phyloP scores from a whole-genome alignment of 169 alveolate genomes.

The Eimeria acervulina region DNA sequence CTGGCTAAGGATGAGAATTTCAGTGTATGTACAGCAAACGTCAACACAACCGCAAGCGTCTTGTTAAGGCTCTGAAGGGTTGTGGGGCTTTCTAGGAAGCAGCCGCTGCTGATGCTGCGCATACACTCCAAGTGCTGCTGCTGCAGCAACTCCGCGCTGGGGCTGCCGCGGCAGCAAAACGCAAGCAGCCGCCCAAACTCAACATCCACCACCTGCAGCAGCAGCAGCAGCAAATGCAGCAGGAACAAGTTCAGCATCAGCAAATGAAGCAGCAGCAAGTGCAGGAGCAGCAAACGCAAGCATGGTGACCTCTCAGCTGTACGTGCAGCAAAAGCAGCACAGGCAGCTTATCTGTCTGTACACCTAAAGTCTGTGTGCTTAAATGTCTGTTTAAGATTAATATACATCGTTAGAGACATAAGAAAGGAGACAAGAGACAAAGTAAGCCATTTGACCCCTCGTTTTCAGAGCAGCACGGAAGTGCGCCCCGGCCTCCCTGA shows the following conservation, averaged over 20 bases:
- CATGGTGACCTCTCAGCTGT: no score
- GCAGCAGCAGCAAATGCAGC: no score
- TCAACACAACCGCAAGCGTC: neutral
- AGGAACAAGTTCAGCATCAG: no score
- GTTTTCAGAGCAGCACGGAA: constrained; percentile 25
- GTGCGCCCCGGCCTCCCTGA: neutral
- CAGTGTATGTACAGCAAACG: constrained; percentile 11
- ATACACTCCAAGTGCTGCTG: constrained; percentile 51
- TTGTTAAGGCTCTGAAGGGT: constrained; percentile 7
- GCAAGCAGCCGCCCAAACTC: constrained; percentile 12
- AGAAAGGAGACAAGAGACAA: constrained; percentile 18
- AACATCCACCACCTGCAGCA: constrained; percentile 41
- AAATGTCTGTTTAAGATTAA: neutral
- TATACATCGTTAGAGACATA: constrained; percentile 5
- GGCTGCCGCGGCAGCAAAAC: constrained; percentile 45
- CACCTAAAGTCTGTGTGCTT: no score
- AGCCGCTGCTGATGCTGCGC: constrained; percentile 8
- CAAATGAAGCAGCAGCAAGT: neutral
- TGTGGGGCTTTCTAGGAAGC: constrained; percentile 41
- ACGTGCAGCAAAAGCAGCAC: neutral
- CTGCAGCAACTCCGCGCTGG: constrained; percentile 59
- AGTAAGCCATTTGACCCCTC: constrained; percentile 26
- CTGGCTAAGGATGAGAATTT: constrained; percentile 10
- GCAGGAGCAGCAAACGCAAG: neutral
- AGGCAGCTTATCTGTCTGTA: no score